Evolutionary conservation across 2,329 filamentous ascomycete genomes (phyloP), one percentile per base, ranked within the genome.

Genomic region (Diplodia seriata): DNA sequence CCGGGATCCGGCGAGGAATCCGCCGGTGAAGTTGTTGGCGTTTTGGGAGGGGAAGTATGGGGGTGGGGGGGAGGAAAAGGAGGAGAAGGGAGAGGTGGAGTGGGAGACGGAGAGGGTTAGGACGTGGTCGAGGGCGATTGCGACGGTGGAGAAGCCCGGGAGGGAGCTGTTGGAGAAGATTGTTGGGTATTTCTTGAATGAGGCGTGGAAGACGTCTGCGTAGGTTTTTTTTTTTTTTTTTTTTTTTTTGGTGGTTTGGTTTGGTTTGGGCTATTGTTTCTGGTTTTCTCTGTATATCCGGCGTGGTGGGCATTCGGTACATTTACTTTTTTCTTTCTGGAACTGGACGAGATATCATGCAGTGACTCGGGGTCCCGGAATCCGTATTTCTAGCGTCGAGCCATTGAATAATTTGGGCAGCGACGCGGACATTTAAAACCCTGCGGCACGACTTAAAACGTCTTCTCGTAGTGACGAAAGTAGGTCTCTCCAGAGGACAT

Each of bases 21-120:
- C 75, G 18, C 70, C 73, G 0, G 74, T 76, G 36, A 76, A 76
- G 69, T 59, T 76, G 55, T 38, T 76, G 11, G 72, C 71, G 43
- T 76, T 72, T 70, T 76, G 76, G 53, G 74, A 75, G 68, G 68
- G 71, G 26, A 76, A 75, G 38, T 76, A 76, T 43, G 72, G 74
- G 11, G 68, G 59, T 40, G 69, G 68, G 8, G 23, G 7, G 8
- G 53, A 18, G 15, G 53, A n/a, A n/a, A n/a, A n/a, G n/a, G n/a
- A n/a, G n/a, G n/a, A n/a, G n/a, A n/a, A n/a, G 8, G 23, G 7
- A 3, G 53, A 18, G 33, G 31, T 62, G 12, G 29, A 11, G 31
- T 67, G 66, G 55, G 55, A 61, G 47, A 67, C 66, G 66, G 55
- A 33, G 11, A 54, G 47, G 26, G 55, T 49, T 36, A 61, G 66